Evolutionary conservation across 192 early-diverging fungal species (phyloP), one percentile per base, ranked within the genome.

Genomic region (Gigaspora rosea): DNA sequence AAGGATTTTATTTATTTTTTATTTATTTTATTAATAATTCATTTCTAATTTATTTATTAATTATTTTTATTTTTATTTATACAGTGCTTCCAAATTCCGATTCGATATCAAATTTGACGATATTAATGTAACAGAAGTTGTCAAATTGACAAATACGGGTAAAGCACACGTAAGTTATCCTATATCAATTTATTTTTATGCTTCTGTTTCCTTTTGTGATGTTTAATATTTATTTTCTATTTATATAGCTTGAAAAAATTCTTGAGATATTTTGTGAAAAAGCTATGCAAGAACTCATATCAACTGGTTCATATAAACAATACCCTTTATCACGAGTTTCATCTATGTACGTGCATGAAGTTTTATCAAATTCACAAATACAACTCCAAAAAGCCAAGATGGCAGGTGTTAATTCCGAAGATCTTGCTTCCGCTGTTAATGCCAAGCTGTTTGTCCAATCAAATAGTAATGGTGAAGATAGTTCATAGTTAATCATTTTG

Each of bases 51-150:
- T 27, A 27, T 27, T 27, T 27, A 27, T 27, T 27, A 27, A 3
- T 46, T 63, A 58, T 20, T 57, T 56, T 47, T 22, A 0, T 47
- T 58, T 41, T 59, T 62, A 6, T 69, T 63, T 18, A 52, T 41
- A 32, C 66, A 89, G 88, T n/a, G 88, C 88, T 20, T 86, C 85
- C 49, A 89, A 88, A 77, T 86, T 88, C 68, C 75, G 88, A 41
- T 82, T 88, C 66, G 86, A 88, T 41, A 79, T 85, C 48, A 78
- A 80, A 62, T 84, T 88, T 65, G 56, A 73, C 10, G 78, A 78
- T 20, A 87, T 87, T 71, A 85, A 89, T 32, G 79, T 84, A 13
- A 75, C 85, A 56, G 84, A 86, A 32, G 85, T 89, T 73, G 84
- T 84, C 8, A 82, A 82, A 56, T 78, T 85, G 27, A 89, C 84